phyloP scores from a whole-genome alignment of 345 rosid species.

The Salix koriyanagi region DNA sequence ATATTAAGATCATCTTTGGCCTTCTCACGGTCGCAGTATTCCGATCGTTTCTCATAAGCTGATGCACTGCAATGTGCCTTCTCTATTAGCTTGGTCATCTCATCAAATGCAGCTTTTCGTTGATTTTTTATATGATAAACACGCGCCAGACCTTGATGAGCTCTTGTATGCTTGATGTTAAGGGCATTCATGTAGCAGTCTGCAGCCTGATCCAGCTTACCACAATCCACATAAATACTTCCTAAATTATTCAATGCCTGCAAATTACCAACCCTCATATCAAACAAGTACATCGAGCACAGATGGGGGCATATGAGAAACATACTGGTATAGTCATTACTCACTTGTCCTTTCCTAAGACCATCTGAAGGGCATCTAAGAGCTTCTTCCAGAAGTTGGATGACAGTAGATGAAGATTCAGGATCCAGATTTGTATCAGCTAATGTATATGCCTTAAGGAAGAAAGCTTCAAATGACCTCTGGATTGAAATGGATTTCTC shows the following conservation, averaged over 20 bases:
- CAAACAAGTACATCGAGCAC: background rate
- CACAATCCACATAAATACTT: constrained; percentile 71
- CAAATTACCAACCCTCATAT: constrained; percentile 8
- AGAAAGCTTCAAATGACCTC: constrained; percentile 87
- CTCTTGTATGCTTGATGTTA: constrained; percentile 83
- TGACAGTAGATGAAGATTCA: constrained; percentile 54
- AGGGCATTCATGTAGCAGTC: constrained; percentile 76
- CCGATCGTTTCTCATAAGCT: constrained; percentile 90
- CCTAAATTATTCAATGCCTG: constrained; percentile 95
- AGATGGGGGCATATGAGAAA: constrained; percentile 3
- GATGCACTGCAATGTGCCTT: constrained; percentile 67
- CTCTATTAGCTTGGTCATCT: constrained; percentile 85
- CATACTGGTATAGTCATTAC: constrained; percentile 7
- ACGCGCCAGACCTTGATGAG: constrained; percentile 96
- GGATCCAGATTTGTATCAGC: constrained; percentile 70
- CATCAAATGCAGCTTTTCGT: constrained; percentile 72
- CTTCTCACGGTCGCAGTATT: constrained; percentile 76
- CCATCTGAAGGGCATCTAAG: constrained; percentile 96
- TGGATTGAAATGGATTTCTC: constrained; percentile 70
- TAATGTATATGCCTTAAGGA: constrained; percentile 80
- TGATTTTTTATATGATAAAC: constrained; percentile 61
- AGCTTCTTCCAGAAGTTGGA: constrained; percentile 82
- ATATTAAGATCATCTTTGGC: constrained; percentile 75
- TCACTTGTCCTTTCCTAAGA: constrained; percentile 90
- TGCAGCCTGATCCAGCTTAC: constrained; percentile 70